phyloP scores from a whole-genome alignment of 2,329 filamentous ascomycete species.

The Venturia oleaginea region DNA sequence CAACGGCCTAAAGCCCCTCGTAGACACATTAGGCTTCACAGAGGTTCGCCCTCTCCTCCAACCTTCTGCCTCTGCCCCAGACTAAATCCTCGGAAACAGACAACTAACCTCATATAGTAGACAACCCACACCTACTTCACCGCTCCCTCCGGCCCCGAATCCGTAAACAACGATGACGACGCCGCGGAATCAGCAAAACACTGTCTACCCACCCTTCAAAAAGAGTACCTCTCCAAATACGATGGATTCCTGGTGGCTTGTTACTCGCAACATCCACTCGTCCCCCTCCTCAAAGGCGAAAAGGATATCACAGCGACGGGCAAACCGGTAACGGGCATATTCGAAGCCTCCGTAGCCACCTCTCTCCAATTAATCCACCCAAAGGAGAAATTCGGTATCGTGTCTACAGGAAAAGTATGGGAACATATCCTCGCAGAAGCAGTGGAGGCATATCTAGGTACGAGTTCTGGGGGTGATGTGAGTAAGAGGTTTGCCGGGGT shows the following conservation, averaged over 20 bases:
- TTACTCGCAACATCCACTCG: conserved; percentile 76
- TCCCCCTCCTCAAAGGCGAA: conserved; percentile 47
- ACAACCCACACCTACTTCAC: conserved; percentile 55
- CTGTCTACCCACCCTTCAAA: conserved; percentile 47
- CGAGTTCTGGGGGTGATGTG: conserved; percentile 14
- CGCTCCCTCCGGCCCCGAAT: conserved; percentile 55
- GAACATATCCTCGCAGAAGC: conserved; percentile 60
- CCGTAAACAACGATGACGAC: conserved; percentile 69
- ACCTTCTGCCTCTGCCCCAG: background rate
- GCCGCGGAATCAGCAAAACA: conserved; percentile 53
- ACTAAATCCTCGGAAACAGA: conserved; percentile 15
- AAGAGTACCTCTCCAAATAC: conserved; percentile 39
- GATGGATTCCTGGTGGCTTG: conserved; percentile 82
- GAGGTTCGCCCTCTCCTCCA: conserved; percentile 23
- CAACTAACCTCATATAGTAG: conserved; percentile 32
- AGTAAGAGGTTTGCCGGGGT: conserved; percentile 63
- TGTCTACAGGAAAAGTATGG: conserved; percentile 82
- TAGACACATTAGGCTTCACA: conserved; percentile 35
- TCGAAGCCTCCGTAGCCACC: conserved; percentile 68
- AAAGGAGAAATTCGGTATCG: conserved; percentile 64
- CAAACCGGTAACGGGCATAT: conserved; percentile 68
- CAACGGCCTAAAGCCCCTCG: conserved; percentile 47
- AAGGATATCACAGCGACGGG: conserved; percentile 27
- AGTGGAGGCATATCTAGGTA: conserved; percentile 55
- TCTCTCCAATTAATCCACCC: conserved; percentile 48